Percentiles rank a stretch among this genome's conserved stretches.
These are phyloP conservation scores for Vachellia pachyceras DNA, from an alignment of 306 rosid genomes.

Conservation along the genomic window DNA sequence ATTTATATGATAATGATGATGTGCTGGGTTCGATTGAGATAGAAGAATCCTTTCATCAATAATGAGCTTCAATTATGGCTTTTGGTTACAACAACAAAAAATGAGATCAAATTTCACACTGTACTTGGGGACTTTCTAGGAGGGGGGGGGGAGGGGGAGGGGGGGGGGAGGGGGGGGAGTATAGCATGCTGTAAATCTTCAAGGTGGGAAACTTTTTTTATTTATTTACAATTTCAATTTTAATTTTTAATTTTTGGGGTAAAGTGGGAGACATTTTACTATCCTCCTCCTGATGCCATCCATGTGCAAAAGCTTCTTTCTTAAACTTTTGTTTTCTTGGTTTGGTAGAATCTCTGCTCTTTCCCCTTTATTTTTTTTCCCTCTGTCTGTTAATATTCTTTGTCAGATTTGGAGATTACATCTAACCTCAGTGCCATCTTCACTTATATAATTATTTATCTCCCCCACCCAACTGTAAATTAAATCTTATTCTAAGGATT, in stretches of 20 bases:
- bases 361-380: slow-evolving; percentile 21
- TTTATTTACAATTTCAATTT: too few relatives aligned
- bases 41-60: not conserved
- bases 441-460: not conserved
- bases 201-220: slow-evolving; percentile 44
- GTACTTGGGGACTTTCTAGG: slow-evolving; percentile 28
- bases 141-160: too few relatives aligned
- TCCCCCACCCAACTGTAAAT: not conserved
- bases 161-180: too few relatives aligned
- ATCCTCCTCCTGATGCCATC: slow-evolving; percentile 53
- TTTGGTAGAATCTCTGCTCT: slow-evolving; percentile 44
- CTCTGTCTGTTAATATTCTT: slow-evolving; percentile 45
- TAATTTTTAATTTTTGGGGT: not conserved
- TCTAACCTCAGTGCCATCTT: not conserved
- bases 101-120: slow-evolving; percentile 36
- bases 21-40: not conserved
- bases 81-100: slow-evolving; percentile 34
- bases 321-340: slow-evolving; percentile 49
- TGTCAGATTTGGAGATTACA: slow-evolving; percentile 46
- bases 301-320: slow-evolving; percentile 52
- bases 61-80: slow-evolving; percentile 51
- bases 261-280: slow-evolving; percentile 49
- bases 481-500: not conserved
- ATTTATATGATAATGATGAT: not conserved
- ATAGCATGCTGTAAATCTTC: slow-evolving; percentile 44